These are phyloP conservation scores for Cudoniella acicularis DNA, from an alignment of 495 filamentous ascomycete species.

Conservation along the genomic window DNA sequence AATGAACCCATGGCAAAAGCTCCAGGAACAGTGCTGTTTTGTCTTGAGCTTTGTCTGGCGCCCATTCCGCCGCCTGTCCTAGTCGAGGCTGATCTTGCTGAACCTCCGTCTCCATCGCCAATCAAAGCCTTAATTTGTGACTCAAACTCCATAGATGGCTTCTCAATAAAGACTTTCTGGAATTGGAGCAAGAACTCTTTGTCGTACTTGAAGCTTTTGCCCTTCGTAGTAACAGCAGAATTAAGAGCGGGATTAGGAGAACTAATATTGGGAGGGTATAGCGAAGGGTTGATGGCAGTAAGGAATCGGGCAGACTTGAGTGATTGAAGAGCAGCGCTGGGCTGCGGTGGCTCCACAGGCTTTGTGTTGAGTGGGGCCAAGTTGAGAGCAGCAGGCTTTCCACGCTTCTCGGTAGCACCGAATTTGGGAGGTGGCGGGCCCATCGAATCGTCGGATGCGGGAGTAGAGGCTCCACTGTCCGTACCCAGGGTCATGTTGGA, in stretches of 20 bases:
- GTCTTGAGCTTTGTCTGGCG: slow-evolving; percentile 37
- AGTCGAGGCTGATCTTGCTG: slow-evolving; percentile 64
- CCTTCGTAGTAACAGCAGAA: slow-evolving; percentile 62
- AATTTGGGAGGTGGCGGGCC: slow-evolving; percentile 47
- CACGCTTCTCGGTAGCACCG: slow-evolving; percentile 49
- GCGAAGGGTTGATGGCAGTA: slow-evolving; percentile 47
- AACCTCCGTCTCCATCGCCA: slow-evolving; percentile 60
- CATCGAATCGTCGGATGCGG: slow-evolving; percentile 52
- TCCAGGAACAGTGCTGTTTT: slow-evolving; percentile 37
- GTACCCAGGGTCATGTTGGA: slow-evolving; percentile 36
- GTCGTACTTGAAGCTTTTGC: slow-evolving; percentile 88
- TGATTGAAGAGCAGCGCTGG: slow-evolving; percentile 86
- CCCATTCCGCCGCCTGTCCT: slow-evolving; percentile 57
- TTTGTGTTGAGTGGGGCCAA: slow-evolving; percentile 70
- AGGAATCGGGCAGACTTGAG: slow-evolving; percentile 85
- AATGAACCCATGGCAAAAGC: slow-evolving; percentile 71
- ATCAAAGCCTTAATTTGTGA: slow-evolving; percentile 82
- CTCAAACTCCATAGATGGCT: slow-evolving; percentile 89
- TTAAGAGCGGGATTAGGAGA: slow-evolving; percentile 93
- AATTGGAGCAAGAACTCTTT: slow-evolving; percentile 97
- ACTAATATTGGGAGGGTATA: slow-evolving; percentile 77
- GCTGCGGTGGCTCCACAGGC: slow-evolving; percentile 80
- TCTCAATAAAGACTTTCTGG: slow-evolving; percentile 88
- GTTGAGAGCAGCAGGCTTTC: slow-evolving; percentile 79
- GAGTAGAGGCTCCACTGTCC: slow-evolving; percentile 37